Conservation (phyloP, 768 basidiomycete species). For the Butyriboletus loyo region DNA sequence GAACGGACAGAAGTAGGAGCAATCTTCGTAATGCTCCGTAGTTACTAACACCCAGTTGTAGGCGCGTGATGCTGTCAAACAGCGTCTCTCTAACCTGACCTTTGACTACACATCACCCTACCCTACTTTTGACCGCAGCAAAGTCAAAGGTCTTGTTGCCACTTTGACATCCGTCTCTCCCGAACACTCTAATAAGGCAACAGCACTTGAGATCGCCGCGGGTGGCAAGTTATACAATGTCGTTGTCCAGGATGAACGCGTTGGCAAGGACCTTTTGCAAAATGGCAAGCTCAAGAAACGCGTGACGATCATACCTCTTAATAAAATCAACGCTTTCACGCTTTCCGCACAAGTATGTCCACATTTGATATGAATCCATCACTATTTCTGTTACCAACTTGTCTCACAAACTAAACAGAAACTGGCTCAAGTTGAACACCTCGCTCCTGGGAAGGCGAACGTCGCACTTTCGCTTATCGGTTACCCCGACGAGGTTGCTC, state of each 20-base stretch:
- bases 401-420: constrained; percentile 46
- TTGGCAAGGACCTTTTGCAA: constrained; percentile 82
- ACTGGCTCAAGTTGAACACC: constrained; percentile 64
- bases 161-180: constrained; percentile 76
- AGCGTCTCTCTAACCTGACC: constrained; percentile 65
- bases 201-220: constrained; percentile 90
- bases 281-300: constrained; percentile 78
- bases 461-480: constrained; percentile 88
- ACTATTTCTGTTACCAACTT: neutral
- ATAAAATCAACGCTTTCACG: constrained; percentile 74
- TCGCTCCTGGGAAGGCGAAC: constrained; percentile 79
- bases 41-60: constrained; percentile 29
- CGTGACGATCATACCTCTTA: constrained; percentile 91
- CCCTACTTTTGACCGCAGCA: constrained; percentile 75
- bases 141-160: constrained; percentile 91
- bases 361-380: neutral
- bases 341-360: constrained; percentile 48
- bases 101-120: constrained; percentile 81
- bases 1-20: constrained; percentile 58
- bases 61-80: constrained; percentile 67
- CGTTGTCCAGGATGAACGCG: constrained; percentile 86
- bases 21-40: neutral
- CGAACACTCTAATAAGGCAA: constrained; percentile 72
- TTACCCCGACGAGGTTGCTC: constrained; percentile 75
- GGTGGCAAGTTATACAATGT: constrained; percentile 91